phyloP scores from a whole-genome alignment of 2,329 filamentous ascomycete genomes.

The Talaromyces verruculosus region DNA sequence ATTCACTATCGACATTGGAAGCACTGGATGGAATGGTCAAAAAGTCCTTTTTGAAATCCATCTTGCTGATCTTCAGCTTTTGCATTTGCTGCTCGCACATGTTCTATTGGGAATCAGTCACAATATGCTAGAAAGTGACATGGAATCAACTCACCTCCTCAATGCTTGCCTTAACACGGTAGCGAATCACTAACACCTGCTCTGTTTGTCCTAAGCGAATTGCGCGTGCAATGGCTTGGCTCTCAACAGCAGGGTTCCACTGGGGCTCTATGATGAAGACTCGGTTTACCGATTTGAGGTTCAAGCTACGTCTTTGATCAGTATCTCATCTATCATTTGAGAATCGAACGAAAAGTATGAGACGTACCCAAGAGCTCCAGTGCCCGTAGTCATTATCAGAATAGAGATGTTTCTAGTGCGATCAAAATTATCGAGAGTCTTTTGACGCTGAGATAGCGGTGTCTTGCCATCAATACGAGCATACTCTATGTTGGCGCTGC shows the following conservation, averaged over 20 bases:
- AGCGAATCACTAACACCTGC: conserved; percentile 48
- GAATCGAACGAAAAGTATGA: background rate
- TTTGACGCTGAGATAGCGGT: conserved; percentile 38
- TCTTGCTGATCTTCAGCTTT: conserved; percentile 30
- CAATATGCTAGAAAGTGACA: no score
- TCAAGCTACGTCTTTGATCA: conserved; percentile 38
- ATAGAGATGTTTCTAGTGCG: conserved; percentile 32
- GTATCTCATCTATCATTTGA: background rate
- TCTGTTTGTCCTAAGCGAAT: conserved; percentile 50
- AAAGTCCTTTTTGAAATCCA: conserved; percentile 16
- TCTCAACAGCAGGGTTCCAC: conserved; percentile 57
- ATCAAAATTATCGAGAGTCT: conserved; percentile 43
- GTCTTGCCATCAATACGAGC: conserved; percentile 49
- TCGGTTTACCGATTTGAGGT: conserved; percentile 51
- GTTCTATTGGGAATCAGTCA: background rate
- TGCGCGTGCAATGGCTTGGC: conserved; percentile 53
- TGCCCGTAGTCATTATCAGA: conserved; percentile 56
- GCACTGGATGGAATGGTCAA: background rate
- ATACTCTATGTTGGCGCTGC: background rate
- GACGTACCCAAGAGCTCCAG: conserved; percentile 52
- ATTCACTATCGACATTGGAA: background rate
- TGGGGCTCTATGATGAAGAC: conserved; percentile 56
- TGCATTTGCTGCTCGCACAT: conserved; percentile 32
- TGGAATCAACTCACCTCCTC: conserved; percentile 44
- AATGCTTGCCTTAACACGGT: conserved; percentile 46